Conservation (phyloP, 768 basidiomycete genomes). For the Tricholoma matsutake region DNA sequence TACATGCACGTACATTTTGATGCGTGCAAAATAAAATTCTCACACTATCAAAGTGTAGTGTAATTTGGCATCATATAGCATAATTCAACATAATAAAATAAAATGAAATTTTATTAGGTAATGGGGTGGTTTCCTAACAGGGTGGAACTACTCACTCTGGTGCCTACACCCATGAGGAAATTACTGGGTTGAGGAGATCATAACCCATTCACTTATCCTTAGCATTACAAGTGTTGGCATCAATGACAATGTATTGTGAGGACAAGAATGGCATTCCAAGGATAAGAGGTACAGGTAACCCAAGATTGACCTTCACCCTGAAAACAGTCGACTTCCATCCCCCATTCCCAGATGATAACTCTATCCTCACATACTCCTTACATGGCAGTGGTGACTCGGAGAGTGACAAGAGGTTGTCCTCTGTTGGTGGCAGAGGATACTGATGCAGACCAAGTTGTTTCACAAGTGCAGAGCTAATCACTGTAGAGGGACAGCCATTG, state of each 20-base stretch:
- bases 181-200: conserved; percentile 1
- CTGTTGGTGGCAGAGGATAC: conserved; percentile 12
- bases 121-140: too few species aligned
- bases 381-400: conserved; percentile 10
- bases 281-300: conserved; percentile 6
- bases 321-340: conserved; percentile 15
- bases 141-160: conserved; percentile 6
- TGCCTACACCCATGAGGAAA: not conserved
- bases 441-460: conserved; percentile 3
- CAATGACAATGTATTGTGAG: not conserved
- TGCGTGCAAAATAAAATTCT: too few species aligned
- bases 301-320: conserved; percentile 15
- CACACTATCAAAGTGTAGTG: too few species aligned
- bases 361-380: conserved; percentile 18
- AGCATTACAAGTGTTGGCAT: not conserved
- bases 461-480: conserved; percentile 10
- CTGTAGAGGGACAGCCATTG: conserved; percentile 12
- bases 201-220: not conserved
- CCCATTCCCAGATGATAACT: conserved; percentile 10
- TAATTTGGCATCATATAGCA: too few species aligned
- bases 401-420: conserved; percentile 18
- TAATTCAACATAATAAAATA: too few species aligned
- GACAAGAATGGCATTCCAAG: not conserved
- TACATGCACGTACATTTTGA: too few species aligned
- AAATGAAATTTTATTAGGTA: too few species aligned